Conservation (phyloP, 148 eudicot genomes). For the Vaccinium corymbosum region DNA sequence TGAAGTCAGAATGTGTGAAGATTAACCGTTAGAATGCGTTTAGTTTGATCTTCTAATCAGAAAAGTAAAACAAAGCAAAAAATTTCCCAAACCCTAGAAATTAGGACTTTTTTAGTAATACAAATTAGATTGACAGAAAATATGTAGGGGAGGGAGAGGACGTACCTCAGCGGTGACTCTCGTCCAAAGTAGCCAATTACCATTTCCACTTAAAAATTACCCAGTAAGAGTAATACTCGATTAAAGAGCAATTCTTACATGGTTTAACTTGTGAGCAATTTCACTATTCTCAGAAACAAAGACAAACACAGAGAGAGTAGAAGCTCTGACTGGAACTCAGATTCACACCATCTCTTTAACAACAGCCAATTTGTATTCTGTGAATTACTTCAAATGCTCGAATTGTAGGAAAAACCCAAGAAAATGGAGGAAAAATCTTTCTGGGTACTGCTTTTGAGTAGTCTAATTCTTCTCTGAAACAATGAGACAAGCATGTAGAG, state of each 20-base stretch:
- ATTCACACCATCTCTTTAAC: not conserved
- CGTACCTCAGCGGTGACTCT: too few species aligned
- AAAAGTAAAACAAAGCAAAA: too few species aligned
- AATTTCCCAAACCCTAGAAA: too few species aligned
- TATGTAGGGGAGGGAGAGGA: too few species aligned
- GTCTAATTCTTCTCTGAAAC: constrained; percentile 20
- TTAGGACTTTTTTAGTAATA: too few species aligned
- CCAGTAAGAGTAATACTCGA: too few species aligned
- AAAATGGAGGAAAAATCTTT: constrained; percentile 1
- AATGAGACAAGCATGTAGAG: not conserved
- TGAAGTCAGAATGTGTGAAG: too few species aligned
- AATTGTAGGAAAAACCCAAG: not conserved
- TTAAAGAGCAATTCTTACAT: not conserved
- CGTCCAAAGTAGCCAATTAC: too few species aligned
- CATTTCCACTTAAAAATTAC: too few species aligned
- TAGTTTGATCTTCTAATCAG: too few species aligned
- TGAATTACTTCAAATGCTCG: not conserved
- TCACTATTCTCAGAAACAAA: not conserved
- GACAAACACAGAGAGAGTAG: not conserved
- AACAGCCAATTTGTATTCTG: not conserved
- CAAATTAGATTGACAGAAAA: too few species aligned
- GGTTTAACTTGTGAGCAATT: not conserved
- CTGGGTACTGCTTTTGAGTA: not conserved
- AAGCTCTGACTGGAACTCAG: not conserved
- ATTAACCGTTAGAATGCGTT: too few species aligned